Base-by-base conservation (phyloP, 305 asterid species). In the Fraxinus greggii region DNA sequence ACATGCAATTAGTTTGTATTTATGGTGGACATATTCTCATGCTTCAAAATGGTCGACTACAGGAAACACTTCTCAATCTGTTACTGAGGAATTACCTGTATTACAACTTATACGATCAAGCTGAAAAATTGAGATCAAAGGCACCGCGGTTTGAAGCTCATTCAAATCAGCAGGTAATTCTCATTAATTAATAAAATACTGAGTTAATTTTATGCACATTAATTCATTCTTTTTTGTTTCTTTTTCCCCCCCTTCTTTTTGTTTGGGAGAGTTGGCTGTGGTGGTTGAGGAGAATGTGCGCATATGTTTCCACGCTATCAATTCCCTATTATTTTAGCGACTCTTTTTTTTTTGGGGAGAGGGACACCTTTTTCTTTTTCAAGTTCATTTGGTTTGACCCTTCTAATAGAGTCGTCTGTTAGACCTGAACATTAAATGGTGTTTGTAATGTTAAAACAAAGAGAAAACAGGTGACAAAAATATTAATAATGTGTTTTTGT, bases 81-180 rank as follows among this genome's bases (percentile, higher is more conserved):
- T 86, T 96, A 73, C 87, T 96, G 79, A 90, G 98, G 83, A 96
- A 96, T 87, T 96, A 96, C 86, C 93, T 96, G 83, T 97, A 93
- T 81, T 94, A 94, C 86, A 94, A 96, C 86, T 87, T 94, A 24
- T 96, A 93, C 72, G 99, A 96, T 87, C 98, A 93, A 85, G 98
- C 99, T 17, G 99, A 96, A 88, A 94, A 96, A 87, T 84, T 96
- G 89, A 94, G 99, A 89, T 91, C 99, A 40, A 96, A 94, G 91
- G 98, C 98, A 45, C 99, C 98, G 45, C 98, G 97, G 70, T 96
- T 96, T 86, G 99, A 96, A 90, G 97, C 98, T 85, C 98, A 94
- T 83, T 96, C 99, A 36, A 96, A 96, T 86, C 98, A 92, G 87
- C 99, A 96, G 97, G 98, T 85, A 89, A 78, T 75, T 86, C 31